Evolutionary conservation across 2,329 filamentous ascomycete genomes (phyloP), one percentile per base, ranked within the genome.

Genomic region (Diaporthe sp.): DNA sequence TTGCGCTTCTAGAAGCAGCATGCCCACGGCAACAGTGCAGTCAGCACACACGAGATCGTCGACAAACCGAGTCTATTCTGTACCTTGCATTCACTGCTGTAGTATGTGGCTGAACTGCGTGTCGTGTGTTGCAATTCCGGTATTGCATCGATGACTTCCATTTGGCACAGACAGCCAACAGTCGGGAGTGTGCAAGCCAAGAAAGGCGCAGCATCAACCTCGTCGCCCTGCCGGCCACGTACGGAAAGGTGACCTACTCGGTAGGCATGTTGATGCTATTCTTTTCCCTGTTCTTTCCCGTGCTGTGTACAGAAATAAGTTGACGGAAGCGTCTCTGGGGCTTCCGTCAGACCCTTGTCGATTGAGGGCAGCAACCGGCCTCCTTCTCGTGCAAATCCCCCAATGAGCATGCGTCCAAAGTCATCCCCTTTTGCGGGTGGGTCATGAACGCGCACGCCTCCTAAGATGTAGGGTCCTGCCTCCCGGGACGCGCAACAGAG

Each of bases 401-500:
- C 62, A 67, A 67, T 67, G 44, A 51, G 62, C 62, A 34, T 8
- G 22, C 28, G 44, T n/a, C 62, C 62, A 68, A 68, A 68, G 46
- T 53, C 65, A 53, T 39, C 46, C 46, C 46, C 65, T 53, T 68
- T 68, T 22, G 46, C 46, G 65, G 65, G 65, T 39, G 31, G 65
- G 65, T 53, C 65, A 39, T 68, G 46, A 68, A 68, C 65, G 65
- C 46, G 31, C 65, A 68, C 65, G 65, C 65, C 46, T 53, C 62
- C 62, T 51, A 12, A 67, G 62, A 25, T 39, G 19, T 19, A 51
- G 44, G 62, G 62, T 22, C 61, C 28, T 28, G 60, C 60, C 39
- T 62, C 39, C 44, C 25, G 62, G 42, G 62, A 67, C 62, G 44
- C 62, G 62, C 62, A 67, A 67, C 42, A 34, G 44, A 34, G 62